These are phyloP conservation scores for Eimeria necatrix DNA, from an alignment of 169 alveolate genomes.

Conservation along the genomic window DNA sequence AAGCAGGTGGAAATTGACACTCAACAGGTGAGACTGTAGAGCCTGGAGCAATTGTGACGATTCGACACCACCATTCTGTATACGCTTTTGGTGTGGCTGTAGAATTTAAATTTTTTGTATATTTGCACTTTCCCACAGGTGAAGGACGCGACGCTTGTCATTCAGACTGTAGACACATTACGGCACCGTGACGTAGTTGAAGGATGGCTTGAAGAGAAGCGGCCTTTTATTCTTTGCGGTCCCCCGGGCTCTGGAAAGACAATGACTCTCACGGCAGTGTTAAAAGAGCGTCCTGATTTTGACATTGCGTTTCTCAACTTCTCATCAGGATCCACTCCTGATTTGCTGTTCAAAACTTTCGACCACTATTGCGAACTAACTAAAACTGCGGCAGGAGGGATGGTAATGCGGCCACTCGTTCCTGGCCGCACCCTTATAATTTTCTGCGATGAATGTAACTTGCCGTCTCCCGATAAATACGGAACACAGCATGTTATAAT, in stretches of 20 bases:
- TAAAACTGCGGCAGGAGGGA: constrained; percentile 93
- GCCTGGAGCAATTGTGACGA: neutral
- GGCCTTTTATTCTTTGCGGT: constrained; percentile 98
- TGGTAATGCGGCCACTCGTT: constrained; percentile 95
- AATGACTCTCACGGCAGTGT: constrained; percentile 97
- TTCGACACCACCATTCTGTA: neutral
- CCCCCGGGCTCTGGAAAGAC: constrained; percentile 99
- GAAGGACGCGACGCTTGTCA: constrained; percentile 96
- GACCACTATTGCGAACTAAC: constrained; percentile 98
- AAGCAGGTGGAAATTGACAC: constrained; percentile 92
- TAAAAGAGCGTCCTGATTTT: constrained; percentile 95
- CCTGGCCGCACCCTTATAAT: constrained; percentile 98
- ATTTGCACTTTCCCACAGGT: constrained; percentile 86
- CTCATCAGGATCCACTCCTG: constrained; percentile 97
- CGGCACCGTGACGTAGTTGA: constrained; percentile 97
- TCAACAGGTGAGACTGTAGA: constrained; percentile 79
- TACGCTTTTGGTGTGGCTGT: neutral
- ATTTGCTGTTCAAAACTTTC: constrained; percentile 93
- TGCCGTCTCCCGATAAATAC: constrained; percentile 98
- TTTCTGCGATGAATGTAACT: constrained; percentile 98
- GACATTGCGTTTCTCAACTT: constrained; percentile 97
- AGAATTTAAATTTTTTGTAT: neutral
- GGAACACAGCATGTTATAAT: constrained; percentile 98
- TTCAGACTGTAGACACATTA: constrained; percentile 98
- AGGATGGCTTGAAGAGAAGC: constrained; percentile 96